Conservation (phyloP, 2,329 filamentous ascomycete species). For the Alternaria gaisen region DNA sequence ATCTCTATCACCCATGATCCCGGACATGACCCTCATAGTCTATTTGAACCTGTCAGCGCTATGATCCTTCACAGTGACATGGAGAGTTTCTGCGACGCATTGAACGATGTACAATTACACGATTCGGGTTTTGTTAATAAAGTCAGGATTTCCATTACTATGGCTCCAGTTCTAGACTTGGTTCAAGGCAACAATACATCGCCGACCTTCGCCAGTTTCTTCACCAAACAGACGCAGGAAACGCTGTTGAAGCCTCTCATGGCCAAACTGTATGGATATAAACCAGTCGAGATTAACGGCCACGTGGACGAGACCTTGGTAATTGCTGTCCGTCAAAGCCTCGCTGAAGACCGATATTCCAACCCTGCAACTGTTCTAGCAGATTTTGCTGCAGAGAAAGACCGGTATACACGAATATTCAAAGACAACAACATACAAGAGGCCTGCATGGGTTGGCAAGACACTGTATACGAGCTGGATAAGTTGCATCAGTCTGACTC, state of each 20-base stretch:
- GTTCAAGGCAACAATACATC: not conserved
- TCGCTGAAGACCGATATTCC: conserved; percentile 20
- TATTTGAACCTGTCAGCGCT: conserved; percentile 6
- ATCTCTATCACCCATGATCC: not conserved
- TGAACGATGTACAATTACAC: conserved; percentile 18
- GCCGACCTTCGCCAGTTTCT: conserved; percentile 19
- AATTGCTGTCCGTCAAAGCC: conserved; percentile 12
- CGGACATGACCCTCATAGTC: not conserved
- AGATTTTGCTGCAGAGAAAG: conserved; percentile 18
- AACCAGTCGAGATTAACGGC: conserved; percentile 15
- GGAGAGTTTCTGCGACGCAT: conserved; percentile 14
- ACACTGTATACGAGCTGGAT: conserved; percentile 22
- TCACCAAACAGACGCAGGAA: conserved; percentile 27
- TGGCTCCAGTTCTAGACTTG: conserved; percentile 10
- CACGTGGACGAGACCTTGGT: conserved; percentile 18
- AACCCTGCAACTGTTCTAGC: conserved; percentile 16
- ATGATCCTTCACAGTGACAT: conserved; percentile 28
- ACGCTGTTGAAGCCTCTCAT: conserved; percentile 25
- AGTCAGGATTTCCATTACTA: conserved; percentile 15
- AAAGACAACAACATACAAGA: not conserved
- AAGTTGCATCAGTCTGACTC: conserved; percentile 13
- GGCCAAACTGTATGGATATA: conserved; percentile 21
- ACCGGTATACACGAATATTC: conserved; percentile 18
- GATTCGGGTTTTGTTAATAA: conserved; percentile 7
- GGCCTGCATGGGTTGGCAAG: conserved; percentile 14